Evolutionary conservation across 176 grass and related monocot species (phyloP).

Genomic region (Alopecurus myosuroides): DNA sequence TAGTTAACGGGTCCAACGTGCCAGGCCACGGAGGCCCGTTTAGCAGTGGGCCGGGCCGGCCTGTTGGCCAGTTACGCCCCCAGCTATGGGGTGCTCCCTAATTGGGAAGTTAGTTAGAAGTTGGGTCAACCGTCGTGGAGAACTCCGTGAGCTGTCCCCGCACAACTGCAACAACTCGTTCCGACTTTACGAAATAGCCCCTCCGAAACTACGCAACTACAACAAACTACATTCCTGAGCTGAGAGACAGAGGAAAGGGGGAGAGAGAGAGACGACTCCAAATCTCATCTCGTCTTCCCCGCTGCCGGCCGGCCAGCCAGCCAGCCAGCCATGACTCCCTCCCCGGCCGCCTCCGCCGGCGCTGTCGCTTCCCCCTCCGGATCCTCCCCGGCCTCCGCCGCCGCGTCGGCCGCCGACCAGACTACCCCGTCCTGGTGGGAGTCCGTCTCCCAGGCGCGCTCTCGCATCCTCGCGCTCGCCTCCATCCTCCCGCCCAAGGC

Average conservation of each 20-base stretch:
- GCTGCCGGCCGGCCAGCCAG: not conserved
- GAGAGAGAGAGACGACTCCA: not conserved
- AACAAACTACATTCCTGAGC: not conserved
- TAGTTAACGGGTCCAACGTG: too few relatives aligned
- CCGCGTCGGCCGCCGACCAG: conserved; percentile 26
- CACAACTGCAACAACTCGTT: not conserved
- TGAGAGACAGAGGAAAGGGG: not conserved
- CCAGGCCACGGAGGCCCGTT: too few relatives aligned
- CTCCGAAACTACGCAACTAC: not conserved
- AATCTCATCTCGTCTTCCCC: conserved; percentile 30
- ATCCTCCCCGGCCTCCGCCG: conserved; percentile 24
- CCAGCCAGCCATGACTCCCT: conserved; percentile 39
- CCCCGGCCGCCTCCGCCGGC: conserved; percentile 13
- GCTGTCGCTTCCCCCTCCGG: conserved; percentile 38
- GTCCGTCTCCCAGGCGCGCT: conserved; percentile 77
- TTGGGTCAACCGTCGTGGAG: not conserved
- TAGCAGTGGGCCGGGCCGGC: too few relatives aligned
- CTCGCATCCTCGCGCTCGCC: conserved; percentile 67
- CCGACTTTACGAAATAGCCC: not conserved
- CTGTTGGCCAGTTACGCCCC: too few relatives aligned
- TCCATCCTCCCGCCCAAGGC: conserved; percentile 44
- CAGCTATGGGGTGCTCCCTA: too few relatives aligned
- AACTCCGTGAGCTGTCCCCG: not conserved
- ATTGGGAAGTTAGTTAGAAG: too few relatives aligned
- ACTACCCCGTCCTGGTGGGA: conserved; percentile 83